These are phyloP conservation scores for Suillus discolor DNA, from an alignment of 768 basidiomycete genomes.

Conservation along the genomic window DNA sequence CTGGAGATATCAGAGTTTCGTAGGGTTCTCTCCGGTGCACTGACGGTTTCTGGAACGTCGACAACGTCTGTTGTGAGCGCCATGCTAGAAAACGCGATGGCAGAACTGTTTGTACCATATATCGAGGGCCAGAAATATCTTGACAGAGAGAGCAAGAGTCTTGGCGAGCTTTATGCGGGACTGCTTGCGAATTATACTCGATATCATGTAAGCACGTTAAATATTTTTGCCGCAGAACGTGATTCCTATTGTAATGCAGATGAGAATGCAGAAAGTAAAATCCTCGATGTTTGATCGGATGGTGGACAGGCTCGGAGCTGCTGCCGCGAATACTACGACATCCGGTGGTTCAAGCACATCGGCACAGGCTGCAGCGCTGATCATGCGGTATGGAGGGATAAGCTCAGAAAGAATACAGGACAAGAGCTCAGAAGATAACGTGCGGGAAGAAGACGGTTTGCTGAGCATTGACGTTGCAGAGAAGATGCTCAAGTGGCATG, in stretches of 20 bases:
- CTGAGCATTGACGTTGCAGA: slow-evolving; percentile 79
- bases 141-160: slow-evolving; percentile 85
- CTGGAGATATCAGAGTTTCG: slow-evolving; percentile 65
- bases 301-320: slow-evolving; percentile 80
- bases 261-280: slow-evolving; percentile 69
- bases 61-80: slow-evolving; percentile 62
- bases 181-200: slow-evolving; percentile 77
- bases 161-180: slow-evolving; percentile 76
- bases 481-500: slow-evolving; percentile 96
- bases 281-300: slow-evolving; percentile 87
- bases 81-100: slow-evolving; percentile 96
- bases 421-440: slow-evolving; percentile 63
- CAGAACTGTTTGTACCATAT: slow-evolving; percentile 94
- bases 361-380: slow-evolving; percentile 83
- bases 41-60: slow-evolving; percentile 45
- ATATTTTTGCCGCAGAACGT: slow-evolving; percentile 7
- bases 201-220: slow-evolving; percentile 72
- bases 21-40: slow-evolving; percentile 46
- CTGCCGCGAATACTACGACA: slow-evolving; percentile 65
- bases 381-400: slow-evolving; percentile 90
- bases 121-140: slow-evolving; percentile 91
- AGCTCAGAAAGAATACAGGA: slow-evolving; percentile 53
- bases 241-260: slow-evolving; percentile 32
- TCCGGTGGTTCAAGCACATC: slow-evolving; percentile 67
- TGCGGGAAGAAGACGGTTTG: slow-evolving; percentile 80